Conservation (phyloP, 1,139 yeast species). For the Hemisphaericaspora xylofermentans region DNA sequence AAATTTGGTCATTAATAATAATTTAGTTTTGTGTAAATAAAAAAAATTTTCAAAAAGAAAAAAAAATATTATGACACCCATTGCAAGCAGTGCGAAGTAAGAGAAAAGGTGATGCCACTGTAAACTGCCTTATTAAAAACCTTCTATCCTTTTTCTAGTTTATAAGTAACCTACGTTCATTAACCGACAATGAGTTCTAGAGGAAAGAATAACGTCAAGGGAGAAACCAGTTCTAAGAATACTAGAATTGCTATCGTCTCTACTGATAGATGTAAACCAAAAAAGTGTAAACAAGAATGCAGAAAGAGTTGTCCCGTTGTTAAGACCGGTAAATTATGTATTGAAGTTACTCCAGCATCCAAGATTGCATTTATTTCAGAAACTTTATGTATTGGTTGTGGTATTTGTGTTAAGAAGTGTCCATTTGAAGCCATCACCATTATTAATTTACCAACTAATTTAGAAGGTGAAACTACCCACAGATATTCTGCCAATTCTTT, state of each 20-base stretch:
- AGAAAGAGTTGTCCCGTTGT: conserved; percentile 96
- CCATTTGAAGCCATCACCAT: conserved; percentile 96
- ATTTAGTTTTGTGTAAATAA: conserved; percentile 1
- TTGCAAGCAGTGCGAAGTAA: too few relatives aligned
- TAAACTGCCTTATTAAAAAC: background rate
- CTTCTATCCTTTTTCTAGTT: background rate
- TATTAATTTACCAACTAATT: conserved; percentile 92
- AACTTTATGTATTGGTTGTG: conserved; percentile 95
- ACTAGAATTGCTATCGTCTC: conserved; percentile 93
- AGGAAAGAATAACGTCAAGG: conserved; percentile 17
- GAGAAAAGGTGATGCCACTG: background rate
- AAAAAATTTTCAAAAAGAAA: conserved; percentile 1
- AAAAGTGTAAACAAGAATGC: conserved; percentile 98
- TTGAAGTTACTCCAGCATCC: conserved; percentile 87
- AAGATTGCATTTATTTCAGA: conserved; percentile 97
- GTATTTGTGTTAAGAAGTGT: conserved; percentile 98
- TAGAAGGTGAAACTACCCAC: conserved; percentile 90
- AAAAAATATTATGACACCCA: background rate
- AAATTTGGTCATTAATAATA: conserved; percentile 2
- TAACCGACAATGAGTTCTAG: conserved; percentile 12
- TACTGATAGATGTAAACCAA: conserved; percentile 93
- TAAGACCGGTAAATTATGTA: conserved; percentile 95
- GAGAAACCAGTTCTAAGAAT: conserved; percentile 54
- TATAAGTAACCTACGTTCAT: background rate
- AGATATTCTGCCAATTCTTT: conserved; percentile 97